phyloP scores from a whole-genome alignment of 768 basidiomycete genomes.

The Russula brevipes region DNA sequence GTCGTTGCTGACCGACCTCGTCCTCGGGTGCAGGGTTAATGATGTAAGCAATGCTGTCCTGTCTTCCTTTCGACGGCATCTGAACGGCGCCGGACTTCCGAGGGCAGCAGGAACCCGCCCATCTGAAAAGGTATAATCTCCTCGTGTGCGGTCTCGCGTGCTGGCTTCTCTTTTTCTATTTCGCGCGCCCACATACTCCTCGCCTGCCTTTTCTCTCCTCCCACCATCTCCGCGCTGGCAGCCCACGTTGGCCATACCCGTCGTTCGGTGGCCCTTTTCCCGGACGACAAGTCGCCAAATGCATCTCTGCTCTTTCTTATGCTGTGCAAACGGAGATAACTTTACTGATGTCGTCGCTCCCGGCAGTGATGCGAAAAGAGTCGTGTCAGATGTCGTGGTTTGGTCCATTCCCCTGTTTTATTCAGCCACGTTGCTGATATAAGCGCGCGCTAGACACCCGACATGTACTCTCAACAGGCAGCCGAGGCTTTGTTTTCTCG shows the following conservation, averaged over 20 bases:
- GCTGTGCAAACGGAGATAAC: constrained; percentile 16
- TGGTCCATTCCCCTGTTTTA: background rate
- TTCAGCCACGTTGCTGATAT: constrained; percentile 2
- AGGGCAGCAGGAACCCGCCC: constrained; percentile 24
- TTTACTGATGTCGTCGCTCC: constrained; percentile 16
- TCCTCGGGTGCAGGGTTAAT: constrained; percentile 1
- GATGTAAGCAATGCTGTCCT: constrained; percentile 12
- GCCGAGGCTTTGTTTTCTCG: constrained; percentile 48
- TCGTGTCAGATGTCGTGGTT: constrained; percentile 8
- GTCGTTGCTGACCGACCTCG: background rate
- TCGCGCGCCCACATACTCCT: background rate
- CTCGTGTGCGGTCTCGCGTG: constrained; percentile 11
- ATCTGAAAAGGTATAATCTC: constrained; percentile 23
- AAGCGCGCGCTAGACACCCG: constrained; percentile 20
- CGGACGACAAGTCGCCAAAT: constrained; percentile 16
- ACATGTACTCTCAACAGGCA: constrained; percentile 49
- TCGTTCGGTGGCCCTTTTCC: constrained; percentile 7
- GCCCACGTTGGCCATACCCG: constrained; percentile 3
- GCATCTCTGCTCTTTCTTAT: constrained; percentile 20
- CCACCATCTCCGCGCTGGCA: constrained; percentile 18
- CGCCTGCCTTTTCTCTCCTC: constrained; percentile 10
- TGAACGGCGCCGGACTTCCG: constrained; percentile 17
- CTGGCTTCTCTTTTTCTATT: constrained; percentile 3
- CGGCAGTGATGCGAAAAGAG: constrained; percentile 8
- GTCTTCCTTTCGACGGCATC: background rate